Evolutionary conservation across 176 grass and related monocot genomes (phyloP).

Genomic region (Lolium rigidum): DNA sequence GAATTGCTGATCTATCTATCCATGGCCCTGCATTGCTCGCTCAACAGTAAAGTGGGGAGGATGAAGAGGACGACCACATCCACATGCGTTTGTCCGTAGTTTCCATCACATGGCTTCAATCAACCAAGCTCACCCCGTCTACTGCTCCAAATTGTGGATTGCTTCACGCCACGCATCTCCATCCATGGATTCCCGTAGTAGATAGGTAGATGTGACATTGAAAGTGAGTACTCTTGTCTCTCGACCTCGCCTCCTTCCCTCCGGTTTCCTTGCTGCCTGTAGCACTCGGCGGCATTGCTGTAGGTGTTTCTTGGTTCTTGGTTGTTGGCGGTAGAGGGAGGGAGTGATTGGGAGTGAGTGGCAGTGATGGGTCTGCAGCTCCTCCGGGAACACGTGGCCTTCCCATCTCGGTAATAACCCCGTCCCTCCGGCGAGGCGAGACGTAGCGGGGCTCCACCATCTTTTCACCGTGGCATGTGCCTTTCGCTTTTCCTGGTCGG

Average conservation of each 20-base stretch:
- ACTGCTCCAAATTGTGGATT: neutral
- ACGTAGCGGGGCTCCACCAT: constrained; percentile 41
- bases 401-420: constrained; percentile 42
- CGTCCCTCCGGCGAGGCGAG: neutral
- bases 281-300: neutral
- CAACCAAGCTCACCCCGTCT: neutral
- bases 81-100: constrained; percentile 60
- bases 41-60: neutral
- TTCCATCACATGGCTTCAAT: constrained; percentile 45
- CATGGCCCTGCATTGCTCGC: constrained; percentile 33
- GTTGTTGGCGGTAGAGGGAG: neutral
- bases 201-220: constrained; percentile 23
- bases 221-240: neutral
- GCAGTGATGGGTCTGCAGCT: constrained; percentile 30
- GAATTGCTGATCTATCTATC: constrained; percentile 7
- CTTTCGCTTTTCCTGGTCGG: constrained; percentile 58
- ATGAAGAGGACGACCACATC: neutral
- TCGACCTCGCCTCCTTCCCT: constrained; percentile 5
- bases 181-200: constrained; percentile 37
- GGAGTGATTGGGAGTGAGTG: constrained; percentile 7
- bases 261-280: neutral
- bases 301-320: constrained; percentile 11
- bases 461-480: constrained; percentile 61
- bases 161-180: constrained; percentile 22
- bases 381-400: constrained; percentile 40